These are phyloP conservation scores for Lathyrus oleraceus DNA, from an alignment of 306 rosid species.

Conservation along the genomic window DNA sequence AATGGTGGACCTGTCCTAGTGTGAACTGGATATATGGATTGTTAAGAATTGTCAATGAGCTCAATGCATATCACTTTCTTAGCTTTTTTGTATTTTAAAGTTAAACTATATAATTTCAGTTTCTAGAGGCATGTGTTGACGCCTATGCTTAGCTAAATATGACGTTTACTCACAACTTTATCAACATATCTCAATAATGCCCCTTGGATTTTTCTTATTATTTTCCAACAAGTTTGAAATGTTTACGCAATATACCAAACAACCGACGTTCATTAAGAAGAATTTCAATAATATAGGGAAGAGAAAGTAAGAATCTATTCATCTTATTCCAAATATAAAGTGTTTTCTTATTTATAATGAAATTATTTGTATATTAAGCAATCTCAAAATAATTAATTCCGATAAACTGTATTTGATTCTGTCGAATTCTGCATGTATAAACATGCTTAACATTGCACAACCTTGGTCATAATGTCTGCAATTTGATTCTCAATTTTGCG, in stretches of 20 bases:
- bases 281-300: not conserved
- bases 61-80: constrained; percentile 15
- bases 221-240: not conserved
- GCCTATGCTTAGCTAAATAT: constrained; percentile 20
- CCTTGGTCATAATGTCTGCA: too few species aligned
- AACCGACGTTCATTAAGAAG: not conserved
- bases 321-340: too few species aligned
- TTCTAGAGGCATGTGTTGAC: constrained; percentile 23
- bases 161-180: constrained; percentile 3
- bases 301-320: too few species aligned
- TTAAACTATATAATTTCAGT: not conserved
- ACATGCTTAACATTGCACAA: too few species aligned
- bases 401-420: too few species aligned
- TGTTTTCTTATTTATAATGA: too few species aligned
- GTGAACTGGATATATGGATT: not conserved
- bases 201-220: not conserved
- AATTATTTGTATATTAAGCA: too few species aligned
- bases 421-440: too few species aligned
- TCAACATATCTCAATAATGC: not conserved
- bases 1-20: not conserved
- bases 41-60: constrained; percentile 15
- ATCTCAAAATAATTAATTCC: too few species aligned
- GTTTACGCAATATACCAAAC: not conserved
- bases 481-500: too few species aligned
- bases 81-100: not conserved